Base-by-base conservation (phyloP, 495 filamentous ascomycete genomes). In the Bacidia rubella region DNA sequence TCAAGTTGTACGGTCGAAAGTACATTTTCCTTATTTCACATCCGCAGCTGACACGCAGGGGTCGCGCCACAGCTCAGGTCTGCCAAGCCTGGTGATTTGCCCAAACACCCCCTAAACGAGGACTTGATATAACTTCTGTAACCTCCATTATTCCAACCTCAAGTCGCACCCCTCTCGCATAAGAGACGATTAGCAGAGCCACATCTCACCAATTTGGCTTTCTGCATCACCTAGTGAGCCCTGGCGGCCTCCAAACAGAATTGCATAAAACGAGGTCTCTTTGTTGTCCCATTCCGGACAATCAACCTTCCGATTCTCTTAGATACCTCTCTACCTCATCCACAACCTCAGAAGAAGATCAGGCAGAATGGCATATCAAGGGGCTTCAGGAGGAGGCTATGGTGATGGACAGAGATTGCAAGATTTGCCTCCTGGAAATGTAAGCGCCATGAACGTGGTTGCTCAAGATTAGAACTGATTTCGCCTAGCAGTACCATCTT, bases 381-480 rank as follows among this genome's bases (percentile, higher is more conserved):
- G 68, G 49, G 56, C 65, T 52, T 64, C 63, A 50, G 60, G 48
- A 48, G 48, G 54, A 20, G 75, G 62, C 44, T 69, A 77, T 51
- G 74, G 74, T 48, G 73, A 79, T 24, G 76, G 75, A 52, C 81
- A 86, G 64, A 75, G 70, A 41, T 68, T 87, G 55, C 78, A 87
- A 57, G 82, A 88, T 64, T 70, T 88, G 44, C 75, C 76, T 51
- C 67, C 72, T n/a, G 68, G 74, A 53, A 72, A 67, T 61, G 83
- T 86, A 74, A 67, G 80, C 68, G 42, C 24, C 26, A 23, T 38
- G 12, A 27, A 9, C 39, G 19, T 47, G 29, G 11, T 17, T 55
- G 49, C 45, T 56, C 48, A 44, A 19, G 24, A 43, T 21, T 25
- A 23, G 32, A 47, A 23, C 49, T 47, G 59, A 51, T 29, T 5